Evolutionary conservation across 31 red algal species (phyloP), one percentile per base, ranked within the genome.

Genomic region (Porphyra umbilicalis): DNA sequence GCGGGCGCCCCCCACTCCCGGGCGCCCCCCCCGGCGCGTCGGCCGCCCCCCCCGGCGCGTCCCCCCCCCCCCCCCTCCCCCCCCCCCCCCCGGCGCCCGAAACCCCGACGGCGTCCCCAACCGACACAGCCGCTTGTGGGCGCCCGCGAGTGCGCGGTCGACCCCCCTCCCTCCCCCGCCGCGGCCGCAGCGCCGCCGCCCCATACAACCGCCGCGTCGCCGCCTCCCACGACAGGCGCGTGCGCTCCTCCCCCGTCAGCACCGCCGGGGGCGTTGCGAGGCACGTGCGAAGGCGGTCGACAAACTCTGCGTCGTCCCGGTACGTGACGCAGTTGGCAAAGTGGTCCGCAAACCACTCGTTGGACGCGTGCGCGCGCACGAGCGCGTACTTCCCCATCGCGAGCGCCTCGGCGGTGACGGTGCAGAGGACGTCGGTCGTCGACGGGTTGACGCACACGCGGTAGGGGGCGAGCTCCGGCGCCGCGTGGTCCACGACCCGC

Each of bases 1-100:
- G 78, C 85, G 79, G 15, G 6, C 76, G 18, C 6, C 15, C 76
- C 76, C 35, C 34, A 4, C 36, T 86, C 33, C 80, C 86, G 79
- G 85, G 46, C 88, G 83, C 35, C 86, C 91, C 35, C 82, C 79
- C 31, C 88, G 79, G 77, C 86, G 90, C 82, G 87, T 81, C n/a
- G 38, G 76, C 32, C 78, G 71, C 80, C 75, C 16, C 90, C 86
- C 35, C 79, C 88, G 25, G 25, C 57, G 18, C 25, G 25, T 29
- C 57, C 20, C 57, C 57, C 57, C 57, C 25, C 57, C 13, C 25
- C 2, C 42, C 42, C 16, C 20, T 71, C 25, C 57, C 57, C 25
- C 16, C 57, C 57, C 57, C 57, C 57, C 57, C 20, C 14, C 1
- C 42, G 20, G 25, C 25, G 57, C 25, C 57, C 11, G 57, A 71